A percentile compares a stretch with the other conserved stretches of the same genome.
Conservation (phyloP, 148 eudicot genomes). For the Vaccinium macrocarpon region DNA sequence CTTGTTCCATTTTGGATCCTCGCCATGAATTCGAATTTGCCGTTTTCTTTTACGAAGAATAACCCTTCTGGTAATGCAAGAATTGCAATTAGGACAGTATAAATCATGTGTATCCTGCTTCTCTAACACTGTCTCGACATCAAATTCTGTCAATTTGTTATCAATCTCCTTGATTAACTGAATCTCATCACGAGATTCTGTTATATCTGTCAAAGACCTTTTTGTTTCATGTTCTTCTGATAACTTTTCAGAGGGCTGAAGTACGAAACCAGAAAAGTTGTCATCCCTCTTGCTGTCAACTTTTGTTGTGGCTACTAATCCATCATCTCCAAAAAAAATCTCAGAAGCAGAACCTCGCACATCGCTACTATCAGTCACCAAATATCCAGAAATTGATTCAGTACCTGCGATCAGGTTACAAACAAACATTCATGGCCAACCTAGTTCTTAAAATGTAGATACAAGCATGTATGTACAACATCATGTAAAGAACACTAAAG, state of each 20-base stretch:
- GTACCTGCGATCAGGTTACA: constrained; percentile 32
- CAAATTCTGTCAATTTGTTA: constrained; percentile 41
- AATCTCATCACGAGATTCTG: constrained; percentile 27
- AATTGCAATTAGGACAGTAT: constrained; percentile 79
- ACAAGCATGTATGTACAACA: background rate
- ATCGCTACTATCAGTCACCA: constrained; percentile 12
- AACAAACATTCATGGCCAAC: constrained; percentile 6
- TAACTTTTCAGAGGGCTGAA: constrained; percentile 10
- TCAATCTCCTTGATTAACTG: constrained; percentile 28
- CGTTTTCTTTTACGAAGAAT: constrained; percentile 81
- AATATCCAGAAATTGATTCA: constrained; percentile 16
- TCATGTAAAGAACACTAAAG: background rate
- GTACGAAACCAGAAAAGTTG: background rate
- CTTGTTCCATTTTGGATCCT: constrained; percentile 41
- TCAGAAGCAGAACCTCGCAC: constrained; percentile 13
- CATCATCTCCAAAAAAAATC: constrained; percentile 16
- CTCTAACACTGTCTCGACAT: constrained; percentile 64
- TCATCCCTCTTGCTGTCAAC: constrained; percentile 21
- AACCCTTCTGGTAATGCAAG: constrained; percentile 82
- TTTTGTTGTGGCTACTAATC: constrained; percentile 4
- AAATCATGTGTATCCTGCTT: constrained; percentile 81
- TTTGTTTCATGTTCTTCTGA: constrained; percentile 15
- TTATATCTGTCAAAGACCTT: constrained; percentile 18
- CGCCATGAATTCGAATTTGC: constrained; percentile 32
- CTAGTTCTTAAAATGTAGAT: background rate